Percentiles rank a stretch among this genome's conserved stretches.
Evolutionary conservation across 495 filamentous ascomycete genomes (phyloP).

Genomic region (Sordaria brevicollis): DNA sequence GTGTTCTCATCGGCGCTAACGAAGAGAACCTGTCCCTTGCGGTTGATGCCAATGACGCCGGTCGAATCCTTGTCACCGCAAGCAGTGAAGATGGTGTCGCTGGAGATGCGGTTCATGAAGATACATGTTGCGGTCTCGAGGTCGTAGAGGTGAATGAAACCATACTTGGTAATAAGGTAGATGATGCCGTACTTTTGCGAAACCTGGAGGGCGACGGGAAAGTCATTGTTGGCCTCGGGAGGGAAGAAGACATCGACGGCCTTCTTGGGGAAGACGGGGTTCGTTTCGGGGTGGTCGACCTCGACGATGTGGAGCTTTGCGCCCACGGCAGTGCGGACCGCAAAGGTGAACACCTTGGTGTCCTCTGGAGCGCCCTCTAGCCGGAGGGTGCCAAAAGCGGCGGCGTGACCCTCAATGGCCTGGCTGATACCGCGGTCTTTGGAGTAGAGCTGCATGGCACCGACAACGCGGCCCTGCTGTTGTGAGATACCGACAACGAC

Average conservation of each 20-base stretch:
- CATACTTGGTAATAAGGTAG: constrained; percentile 97
- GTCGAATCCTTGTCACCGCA: constrained; percentile 71
- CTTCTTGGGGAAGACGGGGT: constrained; percentile 85
- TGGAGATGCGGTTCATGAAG: constrained; percentile 99
- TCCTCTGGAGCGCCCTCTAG: constrained; percentile 82
- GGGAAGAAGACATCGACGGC: constrained; percentile 97
- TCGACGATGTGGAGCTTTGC: constrained; percentile 98
- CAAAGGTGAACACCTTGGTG: constrained; percentile 94
- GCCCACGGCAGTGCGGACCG: constrained; percentile 73
- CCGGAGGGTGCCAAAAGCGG: constrained; percentile 82
- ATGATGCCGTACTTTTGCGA: constrained; percentile 91
- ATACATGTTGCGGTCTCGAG: constrained; percentile 94
- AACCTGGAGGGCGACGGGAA: constrained; percentile 97
- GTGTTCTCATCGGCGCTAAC: constrained; percentile 86
- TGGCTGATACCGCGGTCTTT: constrained; percentile 93
- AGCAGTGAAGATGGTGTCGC: constrained; percentile 97
- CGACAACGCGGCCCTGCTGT: constrained; percentile 84
- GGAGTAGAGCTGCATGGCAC: constrained; percentile 94
- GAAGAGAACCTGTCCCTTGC: constrained; percentile 91
- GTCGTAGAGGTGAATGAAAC: constrained; percentile 98
- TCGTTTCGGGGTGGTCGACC: constrained; percentile 83
- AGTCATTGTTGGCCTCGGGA: constrained; percentile 86
- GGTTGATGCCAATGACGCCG: constrained; percentile 90
- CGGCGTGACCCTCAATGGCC: constrained; percentile 94
- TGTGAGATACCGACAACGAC: constrained; percentile 92